Evolutionary conservation across 1,284 basidiomycete species (phyloP).

Genomic region (Trametes pubescens): DNA sequence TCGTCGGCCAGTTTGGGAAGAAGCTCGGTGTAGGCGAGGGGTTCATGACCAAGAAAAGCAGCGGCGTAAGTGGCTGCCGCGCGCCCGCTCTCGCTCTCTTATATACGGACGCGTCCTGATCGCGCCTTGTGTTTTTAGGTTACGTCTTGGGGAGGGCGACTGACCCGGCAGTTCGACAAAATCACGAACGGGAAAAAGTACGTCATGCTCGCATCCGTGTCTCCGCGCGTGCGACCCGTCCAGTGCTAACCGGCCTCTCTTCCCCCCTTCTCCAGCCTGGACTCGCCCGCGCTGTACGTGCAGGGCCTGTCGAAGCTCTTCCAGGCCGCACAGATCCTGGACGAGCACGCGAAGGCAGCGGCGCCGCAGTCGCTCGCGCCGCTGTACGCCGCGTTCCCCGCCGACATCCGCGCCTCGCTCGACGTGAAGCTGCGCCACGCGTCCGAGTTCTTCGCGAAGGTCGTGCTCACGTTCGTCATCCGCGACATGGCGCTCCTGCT

Average conservation of each 20-base stretch:
- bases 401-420: conserved; percentile 67
- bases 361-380: conserved; percentile 68
- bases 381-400: conserved; percentile 75
- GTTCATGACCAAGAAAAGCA: conserved; percentile 82
- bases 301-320: conserved; percentile 83
- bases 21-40: conserved; percentile 90
- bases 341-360: conserved; percentile 86
- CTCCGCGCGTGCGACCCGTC: conserved; percentile 13
- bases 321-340: conserved; percentile 79
- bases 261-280: conserved; percentile 61
- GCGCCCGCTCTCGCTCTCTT: background rate
- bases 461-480: conserved; percentile 92
- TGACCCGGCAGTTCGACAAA: conserved; percentile 87
- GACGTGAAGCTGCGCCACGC: conserved; percentile 81
- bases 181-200: conserved; percentile 92
- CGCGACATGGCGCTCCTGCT: conserved; percentile 84
- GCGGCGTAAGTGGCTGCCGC: conserved; percentile 55
- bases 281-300: conserved; percentile 89
- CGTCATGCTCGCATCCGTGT: conserved; percentile 44
- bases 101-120: conserved; percentile 21
- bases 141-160: conserved; percentile 80
- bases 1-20: conserved; percentile 86
- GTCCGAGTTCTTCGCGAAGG: conserved; percentile 91
- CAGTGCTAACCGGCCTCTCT: conserved; percentile 26
- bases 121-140: conserved; percentile 49